Conservation (phyloP, 2,329 filamentous ascomycete genomes). For the Zymoseptoria crescenta region DNA sequence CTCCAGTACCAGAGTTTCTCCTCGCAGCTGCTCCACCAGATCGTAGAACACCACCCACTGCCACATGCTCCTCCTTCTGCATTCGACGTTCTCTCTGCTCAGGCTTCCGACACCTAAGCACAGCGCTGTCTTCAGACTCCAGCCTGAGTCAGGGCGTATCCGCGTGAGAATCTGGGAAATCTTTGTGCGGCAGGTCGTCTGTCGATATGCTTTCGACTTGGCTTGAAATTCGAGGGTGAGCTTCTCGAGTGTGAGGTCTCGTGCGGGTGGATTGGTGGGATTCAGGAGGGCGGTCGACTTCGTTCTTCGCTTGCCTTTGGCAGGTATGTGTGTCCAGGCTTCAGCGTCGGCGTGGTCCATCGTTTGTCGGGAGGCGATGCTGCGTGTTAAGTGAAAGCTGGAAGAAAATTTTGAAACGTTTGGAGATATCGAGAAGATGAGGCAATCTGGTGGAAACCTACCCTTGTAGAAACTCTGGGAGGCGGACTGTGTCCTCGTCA, state of each 20-base stretch:
- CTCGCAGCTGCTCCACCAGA: conserved; percentile 10
- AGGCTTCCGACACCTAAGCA: conserved; percentile 27
- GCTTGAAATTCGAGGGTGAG: conserved; percentile 15
- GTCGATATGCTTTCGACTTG: conserved; percentile 17
- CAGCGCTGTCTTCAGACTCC: conserved; percentile 21
- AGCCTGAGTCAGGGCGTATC: conserved; percentile 15
- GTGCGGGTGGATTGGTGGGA: conserved; percentile 6
- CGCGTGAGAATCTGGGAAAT: conserved; percentile 14
- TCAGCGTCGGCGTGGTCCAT: not conserved
- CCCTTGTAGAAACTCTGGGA: too few species aligned
- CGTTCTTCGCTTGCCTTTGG: not conserved
- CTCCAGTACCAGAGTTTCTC: conserved; percentile 2
- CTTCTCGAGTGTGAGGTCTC: conserved; percentile 13
- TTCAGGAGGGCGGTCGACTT: not conserved
- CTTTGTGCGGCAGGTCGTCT: conserved; percentile 16
- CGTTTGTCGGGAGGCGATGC: not conserved
- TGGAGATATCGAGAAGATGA: too few species aligned
- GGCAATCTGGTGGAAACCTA: too few species aligned
- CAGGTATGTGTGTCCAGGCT: not conserved
- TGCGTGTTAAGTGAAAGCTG: not conserved
- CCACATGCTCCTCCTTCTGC: conserved; percentile 24
- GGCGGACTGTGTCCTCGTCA: too few species aligned
- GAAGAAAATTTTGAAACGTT: not conserved
- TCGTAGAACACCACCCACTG: conserved; percentile 28
- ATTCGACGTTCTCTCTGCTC: conserved; percentile 24